Conservation (phyloP, 192 early-diverging fungal genomes). For the Cetraspora pellucida region DNA sequence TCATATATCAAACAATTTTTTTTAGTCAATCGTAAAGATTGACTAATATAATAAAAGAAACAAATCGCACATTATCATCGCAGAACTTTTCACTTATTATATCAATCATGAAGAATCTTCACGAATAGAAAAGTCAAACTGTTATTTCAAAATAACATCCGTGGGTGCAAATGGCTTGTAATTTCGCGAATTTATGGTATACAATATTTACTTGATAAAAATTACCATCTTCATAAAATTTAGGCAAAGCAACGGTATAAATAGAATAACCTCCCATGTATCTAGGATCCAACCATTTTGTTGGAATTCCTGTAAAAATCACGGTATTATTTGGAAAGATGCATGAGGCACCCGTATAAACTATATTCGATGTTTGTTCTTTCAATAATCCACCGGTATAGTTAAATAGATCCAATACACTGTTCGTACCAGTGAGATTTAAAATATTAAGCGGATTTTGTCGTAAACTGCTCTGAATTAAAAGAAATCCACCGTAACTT, state of each 20-base stretch:
- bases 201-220: too few relatives aligned
- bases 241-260: not conserved
- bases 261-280: not conserved
- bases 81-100: too few relatives aligned
- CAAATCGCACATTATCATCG: too few relatives aligned
- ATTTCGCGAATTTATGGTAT: too few relatives aligned
- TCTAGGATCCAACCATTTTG: not conserved
- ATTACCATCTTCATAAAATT: not conserved
- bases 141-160: too few relatives aligned
- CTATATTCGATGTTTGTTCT: not conserved
- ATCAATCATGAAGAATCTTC: too few relatives aligned
- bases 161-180: too few relatives aligned
- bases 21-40: too few relatives aligned
- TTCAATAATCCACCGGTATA: not conserved
- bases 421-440: not conserved
- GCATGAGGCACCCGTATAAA: not conserved
- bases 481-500: slow-evolving; percentile 2
- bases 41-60: too few relatives aligned
- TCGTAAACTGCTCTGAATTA: not conserved
- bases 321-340: slow-evolving; percentile 6
- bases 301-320: not conserved
- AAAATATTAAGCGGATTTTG: not conserved
- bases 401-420: not conserved
- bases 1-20: too few relatives aligned
- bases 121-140: too few relatives aligned